phyloP scores from a whole-genome alignment of 192 early-diverging fungal genomes.

The Backusella circina region DNA sequence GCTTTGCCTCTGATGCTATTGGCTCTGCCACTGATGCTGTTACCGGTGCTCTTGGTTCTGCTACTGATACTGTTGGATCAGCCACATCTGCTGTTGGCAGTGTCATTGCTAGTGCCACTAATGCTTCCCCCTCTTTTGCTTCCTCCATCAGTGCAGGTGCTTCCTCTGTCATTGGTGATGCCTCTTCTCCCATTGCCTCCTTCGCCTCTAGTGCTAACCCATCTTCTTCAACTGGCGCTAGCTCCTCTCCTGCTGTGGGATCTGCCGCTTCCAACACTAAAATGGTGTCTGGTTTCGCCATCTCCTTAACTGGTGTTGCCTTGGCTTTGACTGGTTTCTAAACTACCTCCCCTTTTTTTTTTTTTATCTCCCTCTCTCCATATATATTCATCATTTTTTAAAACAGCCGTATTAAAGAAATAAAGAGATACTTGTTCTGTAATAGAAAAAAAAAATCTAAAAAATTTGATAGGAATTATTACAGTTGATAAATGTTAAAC shows the following conservation, averaged over 20 bases:
- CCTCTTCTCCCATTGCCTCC: neutral
- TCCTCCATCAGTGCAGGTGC: neutral
- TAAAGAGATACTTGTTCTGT: neutral
- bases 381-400: neutral
- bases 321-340: neutral
- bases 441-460: neutral
- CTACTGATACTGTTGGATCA: neutral
- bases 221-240: neutral
- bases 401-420: neutral
- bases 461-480: too few relatives aligned
- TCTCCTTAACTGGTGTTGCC: neutral
- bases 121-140: neutral
- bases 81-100: conserved; percentile 2
- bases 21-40: neutral
- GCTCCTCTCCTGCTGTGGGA: neutral
- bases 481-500: too few relatives aligned
- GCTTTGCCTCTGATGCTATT: neutral
- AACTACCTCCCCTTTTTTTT: neutral
- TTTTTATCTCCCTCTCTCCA: neutral
- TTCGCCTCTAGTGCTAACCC: neutral
- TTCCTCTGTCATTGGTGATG: neutral
- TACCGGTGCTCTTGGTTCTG: neutral
- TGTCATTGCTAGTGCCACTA: neutral
- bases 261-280: neutral
- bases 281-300: neutral